A percentile compares a stretch with the other conserved stretches of the same genome.
Evolutionary conservation across 75 land plant genomes (phyloP).

Genomic region (Ceratopteris richardii): DNA sequence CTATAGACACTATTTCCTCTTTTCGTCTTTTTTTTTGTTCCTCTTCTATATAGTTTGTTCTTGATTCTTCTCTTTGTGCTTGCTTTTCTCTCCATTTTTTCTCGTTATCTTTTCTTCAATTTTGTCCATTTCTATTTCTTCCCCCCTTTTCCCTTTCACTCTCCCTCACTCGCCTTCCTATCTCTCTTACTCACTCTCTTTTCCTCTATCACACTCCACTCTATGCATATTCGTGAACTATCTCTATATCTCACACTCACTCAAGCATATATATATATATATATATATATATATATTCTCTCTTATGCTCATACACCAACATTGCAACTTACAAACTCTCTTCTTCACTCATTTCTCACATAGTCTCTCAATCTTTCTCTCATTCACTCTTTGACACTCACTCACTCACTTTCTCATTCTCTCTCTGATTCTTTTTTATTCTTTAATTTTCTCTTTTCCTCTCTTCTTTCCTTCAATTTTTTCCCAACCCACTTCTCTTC

Average conservation of each 20-base stretch:
- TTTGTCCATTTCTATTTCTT: too few species aligned
- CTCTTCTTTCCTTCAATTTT: background rate
- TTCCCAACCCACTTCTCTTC: background rate
- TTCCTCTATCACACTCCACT: background rate
- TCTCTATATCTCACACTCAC: background rate
- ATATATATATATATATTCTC: too few species aligned
- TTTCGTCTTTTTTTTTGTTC: too few species aligned
- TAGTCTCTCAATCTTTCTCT: background rate
- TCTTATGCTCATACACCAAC: too few species aligned
- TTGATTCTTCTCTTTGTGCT: too few species aligned
- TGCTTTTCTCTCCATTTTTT: too few species aligned
- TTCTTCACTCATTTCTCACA: too few species aligned
- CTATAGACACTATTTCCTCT: too few species aligned
- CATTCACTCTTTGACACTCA: background rate
- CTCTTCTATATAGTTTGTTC: too few species aligned
- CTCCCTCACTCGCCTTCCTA: background rate
- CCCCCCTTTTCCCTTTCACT: background rate
- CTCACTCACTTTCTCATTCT: constrained; percentile 1
- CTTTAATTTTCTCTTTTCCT: background rate
- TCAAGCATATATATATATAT: too few species aligned
- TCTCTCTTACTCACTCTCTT: constrained; percentile 4
- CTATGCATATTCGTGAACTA: background rate
- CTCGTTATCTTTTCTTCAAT: too few species aligned
- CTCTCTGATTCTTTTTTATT: background rate
- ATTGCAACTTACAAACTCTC: too few species aligned